These are phyloP conservation scores for Arthrobotrys megalospora DNA, from an alignment of 2,329 filamentous ascomycete species.

Conservation along the genomic window DNA sequence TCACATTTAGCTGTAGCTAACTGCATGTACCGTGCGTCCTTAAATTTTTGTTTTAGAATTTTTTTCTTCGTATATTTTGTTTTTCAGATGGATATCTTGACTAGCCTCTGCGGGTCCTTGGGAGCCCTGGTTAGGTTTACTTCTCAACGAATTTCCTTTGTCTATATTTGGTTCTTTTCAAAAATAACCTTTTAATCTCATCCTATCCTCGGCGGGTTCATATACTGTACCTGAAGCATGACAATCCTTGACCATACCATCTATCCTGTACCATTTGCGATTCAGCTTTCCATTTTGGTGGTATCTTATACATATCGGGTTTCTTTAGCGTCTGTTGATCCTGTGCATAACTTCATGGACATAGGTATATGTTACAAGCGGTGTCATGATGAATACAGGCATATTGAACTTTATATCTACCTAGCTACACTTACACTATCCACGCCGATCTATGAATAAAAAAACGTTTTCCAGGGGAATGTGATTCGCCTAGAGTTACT, in stretches of 20 bases:
- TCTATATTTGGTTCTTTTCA: constrained; percentile 33
- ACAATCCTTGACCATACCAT: constrained; percentile 10
- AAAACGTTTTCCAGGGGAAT: not conserved
- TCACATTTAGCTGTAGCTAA: not conserved
- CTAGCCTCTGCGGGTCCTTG: constrained; percentile 5
- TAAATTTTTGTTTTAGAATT: not conserved
- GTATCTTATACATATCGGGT: constrained; percentile 5
- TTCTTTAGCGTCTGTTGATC: constrained; percentile 25
- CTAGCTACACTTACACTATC: not conserved
- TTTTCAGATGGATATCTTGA: constrained; percentile 27
- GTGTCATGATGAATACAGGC: not conserved
- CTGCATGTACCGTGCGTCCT: constrained; percentile 10
- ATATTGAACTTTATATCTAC: not conserved
- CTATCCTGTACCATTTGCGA: constrained; percentile 14
- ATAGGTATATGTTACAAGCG: constrained; percentile 12
- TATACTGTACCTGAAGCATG: constrained; percentile 29
- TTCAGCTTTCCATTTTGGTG: not conserved
- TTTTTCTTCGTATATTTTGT: constrained; percentile 12
- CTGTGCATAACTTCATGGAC: constrained; percentile 16
- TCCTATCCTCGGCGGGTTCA: constrained; percentile 3
- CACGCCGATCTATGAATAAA: too few relatives aligned
- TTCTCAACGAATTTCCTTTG: constrained; percentile 58
- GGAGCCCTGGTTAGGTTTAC: constrained; percentile 50
- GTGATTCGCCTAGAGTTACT: not conserved
- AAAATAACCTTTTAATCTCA: constrained; percentile 29